Percentiles rank a stretch among this genome's conserved stretches.
Evolutionary conservation across 345 rosid genomes (phyloP).

Genomic region (Cardamine resedifolia): DNA sequence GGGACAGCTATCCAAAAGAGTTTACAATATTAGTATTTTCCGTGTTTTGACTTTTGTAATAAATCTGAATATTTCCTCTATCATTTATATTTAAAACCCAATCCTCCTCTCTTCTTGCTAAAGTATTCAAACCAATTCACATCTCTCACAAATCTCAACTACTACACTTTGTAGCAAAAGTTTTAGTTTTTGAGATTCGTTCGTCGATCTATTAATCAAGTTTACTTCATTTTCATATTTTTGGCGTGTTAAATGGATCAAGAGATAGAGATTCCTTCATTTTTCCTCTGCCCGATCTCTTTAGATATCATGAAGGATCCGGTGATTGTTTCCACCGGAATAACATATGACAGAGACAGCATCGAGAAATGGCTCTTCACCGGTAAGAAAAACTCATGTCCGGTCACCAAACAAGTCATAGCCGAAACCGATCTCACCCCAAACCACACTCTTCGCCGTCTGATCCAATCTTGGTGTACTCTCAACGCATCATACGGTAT

Average conservation of each 20-base stretch:
- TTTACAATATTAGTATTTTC: conserved; percentile 32
- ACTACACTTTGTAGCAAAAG: conserved; percentile 17
- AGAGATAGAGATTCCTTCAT: conserved; percentile 66
- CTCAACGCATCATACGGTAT: conserved; percentile 80
- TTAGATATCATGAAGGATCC: conserved; percentile 81
- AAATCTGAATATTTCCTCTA: conserved; percentile 23
- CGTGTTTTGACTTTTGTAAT: conserved; percentile 65
- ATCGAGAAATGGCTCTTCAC: conserved; percentile 69
- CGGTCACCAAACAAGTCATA: conserved; percentile 69
- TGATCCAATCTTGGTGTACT: conserved; percentile 94
- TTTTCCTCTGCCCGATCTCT: conserved; percentile 74
- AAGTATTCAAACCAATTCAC: conserved; percentile 44
- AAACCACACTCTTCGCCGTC: conserved; percentile 79
- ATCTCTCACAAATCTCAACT: conserved; percentile 32
- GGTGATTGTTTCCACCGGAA: conserved; percentile 65
- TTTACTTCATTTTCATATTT: background rate
- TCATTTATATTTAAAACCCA: conserved; percentile 42
- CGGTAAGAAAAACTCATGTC: conserved; percentile 58
- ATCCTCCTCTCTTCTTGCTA: conserved; percentile 28
- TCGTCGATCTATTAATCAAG: conserved; percentile 12
- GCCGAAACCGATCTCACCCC: conserved; percentile 70
- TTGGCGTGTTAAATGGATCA: conserved; percentile 45
- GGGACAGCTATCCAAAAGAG: conserved; percentile 18
- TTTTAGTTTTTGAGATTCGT: conserved; percentile 1
- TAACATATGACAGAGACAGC: conserved; percentile 70